Evolutionary conservation across 1,139 yeast species (phyloP), one percentile per base, ranked within the genome.

Genomic region (Saccharomyces hybrid): DNA sequence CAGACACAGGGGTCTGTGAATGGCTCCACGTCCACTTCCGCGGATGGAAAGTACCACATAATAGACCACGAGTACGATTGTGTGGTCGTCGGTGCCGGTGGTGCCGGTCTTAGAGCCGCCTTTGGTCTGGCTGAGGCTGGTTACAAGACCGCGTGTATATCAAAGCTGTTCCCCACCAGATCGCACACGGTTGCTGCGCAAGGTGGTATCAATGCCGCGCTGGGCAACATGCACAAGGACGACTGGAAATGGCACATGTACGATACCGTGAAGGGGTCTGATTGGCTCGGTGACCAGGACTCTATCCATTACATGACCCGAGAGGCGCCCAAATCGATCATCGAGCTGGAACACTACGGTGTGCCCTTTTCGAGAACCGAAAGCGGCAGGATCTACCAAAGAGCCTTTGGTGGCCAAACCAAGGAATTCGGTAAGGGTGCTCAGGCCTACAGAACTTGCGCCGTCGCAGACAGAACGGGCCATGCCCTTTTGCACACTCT

Each of bases 161-260:
- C 98, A 64, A 93, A 93, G 77, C 82, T 93, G 66, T 93, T 93
- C 81, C 99, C 99, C 54, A 93, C 99, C 52, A 86, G 99, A 77
- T 90, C 97, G 31, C 99, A 93, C 74, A 93, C 99, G 30, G 99
- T 93, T 56, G 99, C 99, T 56, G 99, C 99, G 55, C 99, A 93
- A 76, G 99, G 99, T 75, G 99, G 99, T 77, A 93, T 93, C 75
- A 93, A 93, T 70, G 99, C 99, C 65, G 99, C 99, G 48, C 80
- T 93, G 61, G 93, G 76, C 63, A 93, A 93, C 79, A 91, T 93
- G 97, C 98, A 95, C 78, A 79, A 82, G 64, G 99, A 93, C 74
- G 93, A 91, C 78, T 93, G 99, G 99, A 95, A 88, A 74, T 93
- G 99, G 98, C 99, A 93, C 76, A 91, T 93, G 97, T 91, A 91